Evolutionary conservation across 2,329 filamentous ascomycete genomes (phyloP).

Genomic region (Sporothrix pseudoabietina): DNA sequence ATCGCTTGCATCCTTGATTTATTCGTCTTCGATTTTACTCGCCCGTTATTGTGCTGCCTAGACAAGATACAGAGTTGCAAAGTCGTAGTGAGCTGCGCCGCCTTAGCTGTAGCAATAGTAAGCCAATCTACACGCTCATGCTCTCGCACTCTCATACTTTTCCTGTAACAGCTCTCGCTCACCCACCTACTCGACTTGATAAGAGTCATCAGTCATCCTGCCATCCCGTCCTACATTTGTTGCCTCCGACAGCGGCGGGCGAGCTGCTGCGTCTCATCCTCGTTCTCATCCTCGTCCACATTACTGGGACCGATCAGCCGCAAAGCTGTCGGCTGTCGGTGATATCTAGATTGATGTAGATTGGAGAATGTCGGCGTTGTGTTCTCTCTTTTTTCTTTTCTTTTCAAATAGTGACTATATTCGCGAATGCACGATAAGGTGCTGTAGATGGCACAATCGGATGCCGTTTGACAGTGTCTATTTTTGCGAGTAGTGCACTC

Average conservation of each 20-base stretch:
- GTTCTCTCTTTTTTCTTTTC: neutral
- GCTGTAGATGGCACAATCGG: neutral
- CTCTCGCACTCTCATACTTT: neutral
- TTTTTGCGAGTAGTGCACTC: neutral
- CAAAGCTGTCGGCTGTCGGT: neutral
- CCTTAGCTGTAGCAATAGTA: neutral
- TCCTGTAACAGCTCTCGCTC: neutral
- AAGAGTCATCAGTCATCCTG: neutral
- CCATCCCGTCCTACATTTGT: neutral
- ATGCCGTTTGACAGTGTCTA: neutral
- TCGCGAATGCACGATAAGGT: neutral
- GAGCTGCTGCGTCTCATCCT: neutral
- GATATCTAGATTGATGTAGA: neutral
- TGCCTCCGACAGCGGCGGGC: conserved; percentile 9
- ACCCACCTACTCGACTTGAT: neutral
- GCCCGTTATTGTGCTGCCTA: neutral
- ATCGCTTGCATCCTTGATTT: neutral
- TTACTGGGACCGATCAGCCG: neutral
- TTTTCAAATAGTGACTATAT: neutral
- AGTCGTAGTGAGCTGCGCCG: neutral
- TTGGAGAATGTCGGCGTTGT: neutral
- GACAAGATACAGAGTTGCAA: neutral
- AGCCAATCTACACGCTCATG: neutral
- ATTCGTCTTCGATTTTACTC: neutral
- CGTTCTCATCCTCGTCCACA: neutral